These are phyloP conservation scores for Penicillium desertorum DNA, from an alignment of 495 filamentous ascomycete species.

Conservation along the genomic window DNA sequence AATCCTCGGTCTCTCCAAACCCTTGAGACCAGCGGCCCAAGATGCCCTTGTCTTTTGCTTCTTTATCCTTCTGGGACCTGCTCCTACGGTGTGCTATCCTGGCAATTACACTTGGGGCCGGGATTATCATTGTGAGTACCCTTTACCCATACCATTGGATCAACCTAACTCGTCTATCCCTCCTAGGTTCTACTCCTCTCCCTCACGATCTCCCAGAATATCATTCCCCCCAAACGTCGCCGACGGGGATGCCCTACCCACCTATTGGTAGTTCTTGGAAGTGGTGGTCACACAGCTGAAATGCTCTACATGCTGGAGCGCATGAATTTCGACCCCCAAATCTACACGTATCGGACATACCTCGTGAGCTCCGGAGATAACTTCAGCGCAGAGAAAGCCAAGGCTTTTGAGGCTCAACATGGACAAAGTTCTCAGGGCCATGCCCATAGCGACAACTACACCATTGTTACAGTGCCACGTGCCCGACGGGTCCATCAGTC, in stretches of 20 bases:
- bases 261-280: constrained; percentile 81
- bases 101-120: constrained; percentile 12
- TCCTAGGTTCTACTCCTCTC: constrained; percentile 28
- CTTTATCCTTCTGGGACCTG: not conserved
- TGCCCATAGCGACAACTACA: constrained; percentile 35
- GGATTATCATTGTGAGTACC: constrained; percentile 24
- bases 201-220: constrained; percentile 37
- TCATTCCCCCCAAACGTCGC: constrained; percentile 34
- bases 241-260: constrained; percentile 51
- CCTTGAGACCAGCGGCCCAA: not conserved
- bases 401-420: constrained; percentile 58
- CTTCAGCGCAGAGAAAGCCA: constrained; percentile 66
- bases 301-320: constrained; percentile 77
- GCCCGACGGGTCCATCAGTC: constrained; percentile 78
- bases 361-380: constrained; percentile 73
- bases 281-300: constrained; percentile 91
- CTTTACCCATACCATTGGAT: not conserved
- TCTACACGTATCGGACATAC: constrained; percentile 74
- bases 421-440: not conserved
- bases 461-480: constrained; percentile 63
- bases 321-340: constrained; percentile 40
- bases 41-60: not conserved
- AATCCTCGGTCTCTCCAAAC: not conserved
- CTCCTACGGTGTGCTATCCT: not conserved
- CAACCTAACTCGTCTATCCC: constrained; percentile 8